Conservation (phyloP, 176 grass and related monocot genomes). For the Aegilops speltoides region DNA sequence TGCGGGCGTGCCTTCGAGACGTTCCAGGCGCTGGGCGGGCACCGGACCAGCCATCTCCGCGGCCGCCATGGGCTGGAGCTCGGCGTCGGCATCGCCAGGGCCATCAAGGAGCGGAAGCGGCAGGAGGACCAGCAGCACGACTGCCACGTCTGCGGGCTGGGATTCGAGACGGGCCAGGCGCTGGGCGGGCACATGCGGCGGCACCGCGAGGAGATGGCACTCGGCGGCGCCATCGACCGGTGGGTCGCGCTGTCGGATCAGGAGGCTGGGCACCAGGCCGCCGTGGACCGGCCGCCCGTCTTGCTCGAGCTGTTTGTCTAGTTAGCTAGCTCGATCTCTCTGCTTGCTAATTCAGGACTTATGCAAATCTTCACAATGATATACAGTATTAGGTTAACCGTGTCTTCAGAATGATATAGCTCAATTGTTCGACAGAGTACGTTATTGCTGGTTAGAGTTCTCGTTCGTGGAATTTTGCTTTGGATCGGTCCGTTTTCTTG, state of each 20-base stretch:
- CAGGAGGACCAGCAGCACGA: neutral
- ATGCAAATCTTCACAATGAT: too few species aligned
- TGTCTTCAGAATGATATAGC: too few species aligned
- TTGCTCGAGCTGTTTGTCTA: neutral
- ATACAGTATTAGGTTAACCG: too few species aligned
- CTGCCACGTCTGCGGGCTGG: neutral
- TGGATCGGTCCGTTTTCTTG: too few species aligned
- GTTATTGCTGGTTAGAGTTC: too few species aligned
- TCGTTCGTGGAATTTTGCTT: too few species aligned
- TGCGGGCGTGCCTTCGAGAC: neutral
- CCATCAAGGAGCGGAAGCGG: slow-evolving; percentile 24
- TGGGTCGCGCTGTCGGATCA: too few species aligned
- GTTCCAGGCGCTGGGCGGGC: slow-evolving; percentile 64
- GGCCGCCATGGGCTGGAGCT: slow-evolving; percentile 37
- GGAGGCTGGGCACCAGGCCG: too few species aligned
- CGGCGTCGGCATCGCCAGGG: slow-evolving; percentile 27
- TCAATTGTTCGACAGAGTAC: too few species aligned
- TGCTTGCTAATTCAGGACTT: too few species aligned
- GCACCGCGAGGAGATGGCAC: slow-evolving; percentile 33
- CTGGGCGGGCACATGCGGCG: slow-evolving; percentile 39
- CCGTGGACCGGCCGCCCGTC: too few species aligned
- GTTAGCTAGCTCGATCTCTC: too few species aligned
- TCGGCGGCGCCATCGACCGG: neutral
- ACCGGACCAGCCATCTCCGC: slow-evolving; percentile 62
- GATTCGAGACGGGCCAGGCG: neutral